These are phyloP conservation scores for Aspergillus conjunctus DNA, from an alignment of 495 filamentous ascomycete genomes.

Conservation along the genomic window DNA sequence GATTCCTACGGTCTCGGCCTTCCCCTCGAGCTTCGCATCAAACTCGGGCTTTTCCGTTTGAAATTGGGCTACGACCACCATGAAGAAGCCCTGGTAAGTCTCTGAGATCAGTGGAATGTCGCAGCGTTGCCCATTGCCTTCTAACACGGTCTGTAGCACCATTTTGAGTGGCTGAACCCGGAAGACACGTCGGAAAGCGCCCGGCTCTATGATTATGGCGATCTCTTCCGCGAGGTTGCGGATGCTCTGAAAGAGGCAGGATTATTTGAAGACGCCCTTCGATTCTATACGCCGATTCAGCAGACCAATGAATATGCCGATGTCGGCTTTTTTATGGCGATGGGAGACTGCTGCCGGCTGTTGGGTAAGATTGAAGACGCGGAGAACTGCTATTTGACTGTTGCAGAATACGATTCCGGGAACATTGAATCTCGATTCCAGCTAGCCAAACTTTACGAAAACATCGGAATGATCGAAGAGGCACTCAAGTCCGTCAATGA, in stretches of 20 bases:
- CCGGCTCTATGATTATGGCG: constrained; percentile 63
- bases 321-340: constrained; percentile 63
- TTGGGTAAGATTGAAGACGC: constrained; percentile 66
- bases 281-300: constrained; percentile 72
- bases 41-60: constrained; percentile 79
- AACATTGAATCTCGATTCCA: constrained; percentile 73
- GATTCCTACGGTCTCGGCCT: constrained; percentile 73
- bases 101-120: background rate
- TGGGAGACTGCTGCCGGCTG: constrained; percentile 71
- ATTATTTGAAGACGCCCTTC: constrained; percentile 63
- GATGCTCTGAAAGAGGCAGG: constrained; percentile 62
- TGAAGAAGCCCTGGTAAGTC: constrained; percentile 75
- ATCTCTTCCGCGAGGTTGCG: constrained; percentile 75
- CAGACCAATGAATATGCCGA: constrained; percentile 60
- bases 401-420: constrained; percentile 67
- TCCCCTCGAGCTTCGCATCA: constrained; percentile 82
- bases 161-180: constrained; percentile 68
- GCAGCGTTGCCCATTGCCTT: background rate
- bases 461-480: constrained; percentile 64
- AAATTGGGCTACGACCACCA: constrained; percentile 60
- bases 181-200: constrained; percentile 49
- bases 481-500: constrained; percentile 75
- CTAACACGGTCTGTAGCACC: constrained; percentile 32
- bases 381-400: constrained; percentile 70
- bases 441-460: constrained; percentile 80